Conservation (phyloP, 108 stramenopile genomes). For the Bacterosira constricta region DNA sequence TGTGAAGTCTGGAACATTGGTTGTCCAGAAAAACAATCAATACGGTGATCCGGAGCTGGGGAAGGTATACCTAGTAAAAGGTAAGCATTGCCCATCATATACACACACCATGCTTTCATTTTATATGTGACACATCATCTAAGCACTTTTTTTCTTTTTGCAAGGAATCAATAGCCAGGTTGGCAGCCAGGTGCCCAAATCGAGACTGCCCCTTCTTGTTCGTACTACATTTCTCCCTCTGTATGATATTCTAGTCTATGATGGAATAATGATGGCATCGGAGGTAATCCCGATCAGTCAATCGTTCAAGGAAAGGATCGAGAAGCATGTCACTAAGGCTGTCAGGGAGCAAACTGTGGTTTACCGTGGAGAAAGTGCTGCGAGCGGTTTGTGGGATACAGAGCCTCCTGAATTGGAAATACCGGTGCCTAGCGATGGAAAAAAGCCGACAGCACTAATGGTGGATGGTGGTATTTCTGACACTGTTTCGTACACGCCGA, state of each 20-base stretch:
- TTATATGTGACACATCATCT: too few species aligned
- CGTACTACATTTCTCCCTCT: constrained; percentile 20
- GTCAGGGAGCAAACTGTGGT: constrained; percentile 12
- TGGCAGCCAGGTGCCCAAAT: neutral
- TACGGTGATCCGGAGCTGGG: constrained; percentile 13
- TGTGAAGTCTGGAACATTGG: constrained; percentile 14
- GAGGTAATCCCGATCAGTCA: neutral
- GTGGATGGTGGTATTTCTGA: neutral
- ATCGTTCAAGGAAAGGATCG: constrained; percentile 6
- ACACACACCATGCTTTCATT: too few species aligned
- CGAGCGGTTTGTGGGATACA: constrained; percentile 16
- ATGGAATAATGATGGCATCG: constrained; percentile 17
- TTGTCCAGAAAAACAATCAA: constrained; percentile 13
- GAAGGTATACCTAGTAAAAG: constrained; percentile 18
- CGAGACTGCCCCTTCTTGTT: constrained; percentile 4
- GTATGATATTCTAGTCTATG: constrained; percentile 27
- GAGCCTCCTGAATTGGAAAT: constrained; percentile 14
- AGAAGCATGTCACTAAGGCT: constrained; percentile 7
- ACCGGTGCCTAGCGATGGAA: constrained; percentile 5
- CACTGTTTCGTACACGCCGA: neutral
- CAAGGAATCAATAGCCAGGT: constrained; percentile 17
- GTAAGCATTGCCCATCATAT: too few species aligned
- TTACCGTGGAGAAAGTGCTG: constrained; percentile 12
- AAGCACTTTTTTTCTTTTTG: too few species aligned
- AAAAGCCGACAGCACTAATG: too few species aligned